These are phyloP conservation scores for Nitzschia putrida DNA, from an alignment of 108 stramenopile species.

Conservation along the genomic window DNA sequence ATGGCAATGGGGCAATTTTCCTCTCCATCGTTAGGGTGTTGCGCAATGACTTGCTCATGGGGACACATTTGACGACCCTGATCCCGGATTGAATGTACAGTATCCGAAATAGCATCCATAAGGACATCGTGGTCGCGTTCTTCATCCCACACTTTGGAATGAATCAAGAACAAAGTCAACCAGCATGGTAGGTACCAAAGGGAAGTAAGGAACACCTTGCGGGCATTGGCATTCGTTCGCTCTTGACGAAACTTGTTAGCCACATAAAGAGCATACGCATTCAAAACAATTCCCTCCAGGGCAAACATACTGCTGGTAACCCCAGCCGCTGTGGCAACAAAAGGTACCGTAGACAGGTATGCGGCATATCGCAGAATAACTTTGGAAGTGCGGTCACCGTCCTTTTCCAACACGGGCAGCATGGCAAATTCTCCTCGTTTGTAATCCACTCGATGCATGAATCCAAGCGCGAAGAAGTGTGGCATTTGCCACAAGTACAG, in stretches of 20 bases:
- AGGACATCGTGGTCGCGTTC: constrained; percentile 50
- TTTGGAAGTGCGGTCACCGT: constrained; percentile 79
- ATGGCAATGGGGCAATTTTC: constrained; percentile 45
- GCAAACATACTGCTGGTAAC: constrained; percentile 96
- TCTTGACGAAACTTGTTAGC: constrained; percentile 83
- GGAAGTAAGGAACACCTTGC: constrained; percentile 91
- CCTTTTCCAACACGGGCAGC: constrained; percentile 62
- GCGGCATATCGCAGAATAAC: constrained; percentile 83
- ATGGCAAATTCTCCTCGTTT: constrained; percentile 77
- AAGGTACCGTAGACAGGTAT: constrained; percentile 86
- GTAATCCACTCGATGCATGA: constrained; percentile 91
- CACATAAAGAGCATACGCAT: constrained; percentile 79
- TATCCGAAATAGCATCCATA: constrained; percentile 36
- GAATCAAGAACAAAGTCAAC: constrained; percentile 91
- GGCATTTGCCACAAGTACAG: constrained; percentile 99
- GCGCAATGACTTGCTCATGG: constrained; percentile 59
- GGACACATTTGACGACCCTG: constrained; percentile 78
- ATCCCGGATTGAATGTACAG: constrained; percentile 63
- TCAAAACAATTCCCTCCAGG: constrained; percentile 87
- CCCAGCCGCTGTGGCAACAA: constrained; percentile 73
- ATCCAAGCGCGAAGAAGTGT: constrained; percentile 97
- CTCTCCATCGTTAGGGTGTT: constrained; percentile 13
- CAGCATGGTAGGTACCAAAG: constrained; percentile 96
- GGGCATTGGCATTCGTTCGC: constrained; percentile 90
- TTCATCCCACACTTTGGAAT: constrained; percentile 85